Evolutionary conservation across 2,329 filamentous ascomycete species (phyloP).

Genomic region (Diaporthe australafricana): DNA sequence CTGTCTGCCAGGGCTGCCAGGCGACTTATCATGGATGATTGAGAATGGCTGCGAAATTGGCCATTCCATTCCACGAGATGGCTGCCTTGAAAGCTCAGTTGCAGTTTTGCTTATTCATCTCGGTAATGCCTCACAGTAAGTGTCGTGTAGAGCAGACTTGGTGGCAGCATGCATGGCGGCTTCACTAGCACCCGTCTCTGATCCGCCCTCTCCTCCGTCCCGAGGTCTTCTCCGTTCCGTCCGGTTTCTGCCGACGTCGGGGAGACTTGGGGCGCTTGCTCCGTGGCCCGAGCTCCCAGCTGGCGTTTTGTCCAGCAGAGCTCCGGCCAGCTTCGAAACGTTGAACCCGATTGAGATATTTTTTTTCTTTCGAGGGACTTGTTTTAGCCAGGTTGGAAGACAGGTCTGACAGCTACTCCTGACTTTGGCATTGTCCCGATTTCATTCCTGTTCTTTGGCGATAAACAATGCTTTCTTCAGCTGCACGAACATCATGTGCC

Average conservation of each 20-base stretch:
- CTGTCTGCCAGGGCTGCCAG: too few relatives aligned
- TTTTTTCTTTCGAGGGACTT: slow-evolving; percentile 3
- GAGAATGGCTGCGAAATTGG: background rate
- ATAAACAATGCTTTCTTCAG: slow-evolving; percentile 35
- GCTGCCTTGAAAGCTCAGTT: background rate
- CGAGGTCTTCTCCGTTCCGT: slow-evolving; percentile 3
- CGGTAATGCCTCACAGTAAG: background rate
- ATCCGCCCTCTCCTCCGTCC: slow-evolving; percentile 8
- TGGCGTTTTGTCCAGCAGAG: slow-evolving; percentile 31
- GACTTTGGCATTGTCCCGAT: background rate
- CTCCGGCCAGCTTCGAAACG: slow-evolving; percentile 18
- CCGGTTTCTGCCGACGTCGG: slow-evolving; percentile 37
- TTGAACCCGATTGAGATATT: background rate
- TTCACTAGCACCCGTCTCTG: background rate
- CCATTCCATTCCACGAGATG: too few relatives aligned
- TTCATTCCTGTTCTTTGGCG: background rate
- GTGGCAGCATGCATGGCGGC: background rate
- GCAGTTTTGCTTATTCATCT: background rate
- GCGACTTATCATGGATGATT: background rate
- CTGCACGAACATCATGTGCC: slow-evolving; percentile 31
- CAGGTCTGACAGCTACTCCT: slow-evolving; percentile 5
- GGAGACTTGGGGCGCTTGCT: slow-evolving; percentile 2
- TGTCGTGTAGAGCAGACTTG: background rate
- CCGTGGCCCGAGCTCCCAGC: slow-evolving; percentile 30
- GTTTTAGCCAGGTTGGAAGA: slow-evolving; percentile 3